Conservation (phyloP, 345 rosid species). For the Excoecaria agallocha region DNA sequence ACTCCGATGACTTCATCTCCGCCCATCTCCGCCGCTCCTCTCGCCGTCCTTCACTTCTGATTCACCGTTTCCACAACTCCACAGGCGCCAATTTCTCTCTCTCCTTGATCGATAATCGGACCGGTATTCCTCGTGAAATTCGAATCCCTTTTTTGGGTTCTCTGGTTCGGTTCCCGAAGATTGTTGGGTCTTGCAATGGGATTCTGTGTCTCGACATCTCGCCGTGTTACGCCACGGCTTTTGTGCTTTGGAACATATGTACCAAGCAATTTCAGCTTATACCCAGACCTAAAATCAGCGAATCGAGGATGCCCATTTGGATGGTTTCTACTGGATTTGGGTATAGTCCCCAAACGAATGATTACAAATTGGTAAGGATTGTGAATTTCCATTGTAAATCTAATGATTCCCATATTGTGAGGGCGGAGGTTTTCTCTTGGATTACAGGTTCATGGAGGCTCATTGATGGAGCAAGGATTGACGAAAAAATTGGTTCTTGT, state of each 20-base stretch:
- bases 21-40: constrained; percentile 34
- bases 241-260: constrained; percentile 36
- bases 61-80: constrained; percentile 26
- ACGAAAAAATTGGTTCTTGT: constrained; percentile 11
- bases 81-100: constrained; percentile 7
- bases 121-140: neutral
- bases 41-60: constrained; percentile 16
- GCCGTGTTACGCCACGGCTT: constrained; percentile 14
- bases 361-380: constrained; percentile 30
- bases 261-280: constrained; percentile 17
- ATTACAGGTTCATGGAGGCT: constrained; percentile 24
- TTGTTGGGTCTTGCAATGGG: constrained; percentile 40
- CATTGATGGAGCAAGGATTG: constrained; percentile 4
- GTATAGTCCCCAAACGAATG: constrained; percentile 8
- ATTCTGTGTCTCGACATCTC: constrained; percentile 42
- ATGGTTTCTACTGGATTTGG: constrained; percentile 41
- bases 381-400: constrained; percentile 9
- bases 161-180: constrained; percentile 28
- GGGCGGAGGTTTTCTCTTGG: constrained; percentile 34
- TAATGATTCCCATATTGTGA: neutral
- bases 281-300: constrained; percentile 18
- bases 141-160: neutral
- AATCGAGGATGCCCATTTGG: constrained; percentile 16
- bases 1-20: constrained; percentile 26
- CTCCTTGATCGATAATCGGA: neutral